Base-by-base conservation (phyloP, 805 yeast genomes). In the Candida oleophila region DNA sequence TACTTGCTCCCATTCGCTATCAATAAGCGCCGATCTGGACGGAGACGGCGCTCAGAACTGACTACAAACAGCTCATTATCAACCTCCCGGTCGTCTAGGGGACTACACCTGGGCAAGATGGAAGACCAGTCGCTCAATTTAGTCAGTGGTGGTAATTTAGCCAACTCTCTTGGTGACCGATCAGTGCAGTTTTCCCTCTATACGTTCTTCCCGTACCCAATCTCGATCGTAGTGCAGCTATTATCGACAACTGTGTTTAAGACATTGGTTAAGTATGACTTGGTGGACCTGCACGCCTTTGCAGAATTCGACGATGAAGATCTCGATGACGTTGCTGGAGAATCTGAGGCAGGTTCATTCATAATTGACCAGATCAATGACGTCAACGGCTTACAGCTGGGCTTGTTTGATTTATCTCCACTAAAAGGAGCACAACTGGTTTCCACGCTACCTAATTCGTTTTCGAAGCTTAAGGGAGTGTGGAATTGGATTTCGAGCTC, bases 141-240 rank as follows among this genome's bases (percentile, higher is more conserved):
- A 11, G 11, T 25, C 9, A 25, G 11, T 11, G 38, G 34, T 19
- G 20, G 19, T 15, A 25, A 22, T 16, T 4, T 22, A 11, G 21
- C 19, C 32, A 25, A 25, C 11, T 7, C 30, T 25, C 30, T 25
- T 7, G 74, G 64, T 35, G 73, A 59, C 42, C 54, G 65, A 39
- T 58, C 62, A 1, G 65, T 57, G 14, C 64, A 55, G 54, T 67
- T 68, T 49, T 49, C 77, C 11, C 51, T 73, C 12, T 51, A 60
- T 45, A 68, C 77, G 1, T 72, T 73, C 55, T 71, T 73, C 58
- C 78, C 77, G 1, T 54, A 54, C 16, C 77, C 77, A 1, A 22
- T 73, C 9, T 65, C 74, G 14, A 30, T 54, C 2, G 1, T 65
- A 0, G 62, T 70, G 1, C 55, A 57, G 41, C 3, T 56, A 0